phyloP scores from a whole-genome alignment of 768 basidiomycete genomes.

The Gloeophyllum trabeum region DNA sequence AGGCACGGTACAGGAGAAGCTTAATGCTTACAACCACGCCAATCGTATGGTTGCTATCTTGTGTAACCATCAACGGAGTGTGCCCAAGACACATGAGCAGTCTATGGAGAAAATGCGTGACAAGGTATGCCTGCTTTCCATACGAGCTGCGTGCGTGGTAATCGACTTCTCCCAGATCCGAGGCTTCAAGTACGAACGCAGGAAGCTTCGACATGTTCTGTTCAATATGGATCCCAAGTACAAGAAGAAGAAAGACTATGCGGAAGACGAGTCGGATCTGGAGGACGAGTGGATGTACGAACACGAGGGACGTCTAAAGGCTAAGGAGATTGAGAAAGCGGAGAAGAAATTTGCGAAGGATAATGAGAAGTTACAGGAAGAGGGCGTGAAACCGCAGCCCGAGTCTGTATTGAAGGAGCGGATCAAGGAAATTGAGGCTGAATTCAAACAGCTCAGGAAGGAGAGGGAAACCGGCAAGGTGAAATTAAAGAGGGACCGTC shows the following conservation, averaged over 20 bases:
- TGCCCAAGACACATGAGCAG: slow-evolving; percentile 85
- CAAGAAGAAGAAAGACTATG: slow-evolving; percentile 73
- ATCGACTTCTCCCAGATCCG: slow-evolving; percentile 45
- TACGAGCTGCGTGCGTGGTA: background rate
- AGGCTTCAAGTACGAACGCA: slow-evolving; percentile 88
- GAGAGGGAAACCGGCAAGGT: slow-evolving; percentile 77
- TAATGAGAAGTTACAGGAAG: slow-evolving; percentile 75
- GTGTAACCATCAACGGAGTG: slow-evolving; percentile 97
- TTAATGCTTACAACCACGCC: slow-evolving; percentile 94
- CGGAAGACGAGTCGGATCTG: slow-evolving; percentile 82
- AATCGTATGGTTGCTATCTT: slow-evolving; percentile 96
- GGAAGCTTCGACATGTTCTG: slow-evolving; percentile 88
- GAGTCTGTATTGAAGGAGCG: slow-evolving; percentile 59
- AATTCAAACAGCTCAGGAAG: slow-evolving; percentile 62
- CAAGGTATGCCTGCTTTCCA: slow-evolving; percentile 43
- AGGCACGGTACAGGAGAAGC: slow-evolving; percentile 85
- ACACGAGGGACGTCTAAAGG: slow-evolving; percentile 69
- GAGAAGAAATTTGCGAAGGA: slow-evolving; percentile 95
- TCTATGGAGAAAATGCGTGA: slow-evolving; percentile 92
- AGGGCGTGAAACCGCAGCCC: slow-evolving; percentile 47
- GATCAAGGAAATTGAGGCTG: slow-evolving; percentile 59
- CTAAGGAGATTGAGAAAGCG: slow-evolving; percentile 78
- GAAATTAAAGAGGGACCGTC: slow-evolving; percentile 50
- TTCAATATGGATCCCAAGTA: slow-evolving; percentile 68
- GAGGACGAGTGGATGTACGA: slow-evolving; percentile 84